A percentile compares a stretch with the other conserved stretches of the same genome.
phyloP scores from a whole-genome alignment of 768 basidiomycete species.

The Hemileccinum rubropunctum region DNA sequence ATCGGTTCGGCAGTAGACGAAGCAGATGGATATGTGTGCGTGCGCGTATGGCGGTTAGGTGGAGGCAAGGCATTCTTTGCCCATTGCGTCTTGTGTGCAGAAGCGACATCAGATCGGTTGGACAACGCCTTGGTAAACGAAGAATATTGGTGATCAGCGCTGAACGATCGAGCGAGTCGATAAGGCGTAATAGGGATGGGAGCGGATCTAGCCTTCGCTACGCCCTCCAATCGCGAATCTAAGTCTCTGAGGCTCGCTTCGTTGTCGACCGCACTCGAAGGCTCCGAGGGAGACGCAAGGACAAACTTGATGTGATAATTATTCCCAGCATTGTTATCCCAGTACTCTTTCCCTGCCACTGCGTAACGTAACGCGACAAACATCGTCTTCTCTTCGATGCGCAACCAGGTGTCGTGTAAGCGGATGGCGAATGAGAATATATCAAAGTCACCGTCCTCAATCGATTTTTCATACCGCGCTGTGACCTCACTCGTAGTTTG shows the following conservation, averaged over 20 bases:
- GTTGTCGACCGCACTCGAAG: slow-evolving; percentile 34
- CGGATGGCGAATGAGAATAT: slow-evolving; percentile 75
- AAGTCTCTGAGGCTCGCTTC: slow-evolving; percentile 57
- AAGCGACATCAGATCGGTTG: slow-evolving; percentile 56
- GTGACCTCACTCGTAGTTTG: slow-evolving; percentile 94
- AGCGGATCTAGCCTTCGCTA: slow-evolving; percentile 40
- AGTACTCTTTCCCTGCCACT: slow-evolving; percentile 72
- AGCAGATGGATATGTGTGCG: slow-evolving; percentile 47
- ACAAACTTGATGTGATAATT: slow-evolving; percentile 80
- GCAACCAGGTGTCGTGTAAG: slow-evolving; percentile 71
- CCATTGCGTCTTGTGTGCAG: slow-evolving; percentile 45
- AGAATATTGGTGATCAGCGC: slow-evolving; percentile 20
- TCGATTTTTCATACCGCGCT: slow-evolving; percentile 58
- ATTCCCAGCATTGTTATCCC: slow-evolving; percentile 85
- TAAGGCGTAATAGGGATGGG: slow-evolving; percentile 10
- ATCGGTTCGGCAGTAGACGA: slow-evolving; percentile 35
- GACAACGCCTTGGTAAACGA: slow-evolving; percentile 40
- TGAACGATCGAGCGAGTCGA: slow-evolving; percentile 27
- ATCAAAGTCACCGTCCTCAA: slow-evolving; percentile 47
- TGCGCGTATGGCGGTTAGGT: slow-evolving; percentile 34
- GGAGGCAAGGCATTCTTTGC: slow-evolving; percentile 5
- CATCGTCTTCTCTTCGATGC: slow-evolving; percentile 82
- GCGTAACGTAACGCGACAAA: slow-evolving; percentile 73
- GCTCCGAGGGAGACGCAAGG: slow-evolving; percentile 19
- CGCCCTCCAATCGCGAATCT: slow-evolving; percentile 62